Evolutionary conservation across 805 yeast species (phyloP).

Genomic region (Starmerella etchellsii): DNA sequence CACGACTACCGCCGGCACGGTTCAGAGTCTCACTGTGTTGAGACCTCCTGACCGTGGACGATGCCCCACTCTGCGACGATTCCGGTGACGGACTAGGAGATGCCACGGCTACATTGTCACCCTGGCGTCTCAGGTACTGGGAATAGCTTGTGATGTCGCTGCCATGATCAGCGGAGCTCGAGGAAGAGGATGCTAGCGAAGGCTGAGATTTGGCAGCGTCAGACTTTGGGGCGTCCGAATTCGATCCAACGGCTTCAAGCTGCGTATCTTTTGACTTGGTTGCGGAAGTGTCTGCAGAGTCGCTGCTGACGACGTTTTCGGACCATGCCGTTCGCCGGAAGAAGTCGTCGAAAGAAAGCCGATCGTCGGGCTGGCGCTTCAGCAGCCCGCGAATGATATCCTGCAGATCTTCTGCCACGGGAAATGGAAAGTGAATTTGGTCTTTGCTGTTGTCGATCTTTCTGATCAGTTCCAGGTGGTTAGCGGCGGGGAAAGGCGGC

Average conservation of each 20-base stretch:
- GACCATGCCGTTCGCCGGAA: constrained; percentile 36
- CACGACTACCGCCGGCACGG: not conserved
- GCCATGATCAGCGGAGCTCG: constrained; percentile 17
- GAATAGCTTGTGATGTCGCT: not conserved
- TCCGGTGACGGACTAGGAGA: constrained; percentile 26
- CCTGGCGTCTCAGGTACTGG: constrained; percentile 9
- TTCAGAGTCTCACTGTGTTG: too few species aligned
- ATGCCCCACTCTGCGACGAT: constrained; percentile 2
- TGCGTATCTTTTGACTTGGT: not conserved
- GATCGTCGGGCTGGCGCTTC: constrained; percentile 71
- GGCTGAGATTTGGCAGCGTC: not conserved
- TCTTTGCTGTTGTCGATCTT: constrained; percentile 77
- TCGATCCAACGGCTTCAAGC: not conserved
- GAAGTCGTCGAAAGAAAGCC: constrained; percentile 81
- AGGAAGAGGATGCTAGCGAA: constrained; percentile 1
- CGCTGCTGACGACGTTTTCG: not conserved
- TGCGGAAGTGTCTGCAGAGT: not conserved
- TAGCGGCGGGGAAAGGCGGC: constrained; percentile 90
- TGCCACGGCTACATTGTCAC: constrained; percentile 9
- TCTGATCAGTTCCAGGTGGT: constrained; percentile 78
- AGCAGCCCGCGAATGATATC: constrained; percentile 61
- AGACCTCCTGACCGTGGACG: not conserved
- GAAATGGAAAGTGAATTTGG: constrained; percentile 58
- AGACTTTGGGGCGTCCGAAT: not conserved
- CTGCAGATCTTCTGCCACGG: constrained; percentile 50